Evolutionary conservation across 1,139 yeast species (phyloP).

Genomic region (Oligophagozyma castellii): DNA sequence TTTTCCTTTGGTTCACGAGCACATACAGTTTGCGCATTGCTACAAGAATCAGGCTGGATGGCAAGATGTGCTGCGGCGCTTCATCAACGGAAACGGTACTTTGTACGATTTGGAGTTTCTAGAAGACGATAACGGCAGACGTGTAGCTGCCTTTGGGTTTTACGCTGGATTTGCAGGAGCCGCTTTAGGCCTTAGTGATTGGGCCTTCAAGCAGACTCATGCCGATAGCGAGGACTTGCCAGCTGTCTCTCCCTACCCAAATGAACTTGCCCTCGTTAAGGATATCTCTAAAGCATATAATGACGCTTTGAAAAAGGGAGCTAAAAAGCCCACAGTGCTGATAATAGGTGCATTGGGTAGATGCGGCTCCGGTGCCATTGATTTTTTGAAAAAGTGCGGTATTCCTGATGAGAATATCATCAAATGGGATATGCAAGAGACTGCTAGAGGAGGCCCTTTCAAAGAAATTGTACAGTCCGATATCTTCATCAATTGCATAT

Average conservation of each 20-base stretch:
- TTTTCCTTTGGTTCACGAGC: slow-evolving; percentile 90
- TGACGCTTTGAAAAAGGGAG: slow-evolving; percentile 47
- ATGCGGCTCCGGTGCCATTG: slow-evolving; percentile 98
- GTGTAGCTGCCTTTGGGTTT: slow-evolving; percentile 98
- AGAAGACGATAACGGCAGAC: slow-evolving; percentile 87
- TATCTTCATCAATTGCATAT: slow-evolving; percentile 89
- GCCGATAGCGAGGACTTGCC: slow-evolving; percentile 53
- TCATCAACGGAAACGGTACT: slow-evolving; percentile 82
- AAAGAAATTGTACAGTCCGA: slow-evolving; percentile 76
- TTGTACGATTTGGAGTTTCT: slow-evolving; percentile 89
- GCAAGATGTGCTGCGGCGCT: slow-evolving; percentile 78
- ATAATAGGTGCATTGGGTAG: slow-evolving; percentile 97
- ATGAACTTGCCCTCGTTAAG: slow-evolving; percentile 56
- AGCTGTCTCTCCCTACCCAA: slow-evolving; percentile 69
- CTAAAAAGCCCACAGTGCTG: slow-evolving; percentile 61
- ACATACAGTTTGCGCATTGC: slow-evolving; percentile 97
- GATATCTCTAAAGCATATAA: slow-evolving; percentile 54
- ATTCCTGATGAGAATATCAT: slow-evolving; percentile 70
- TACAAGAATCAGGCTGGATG: slow-evolving; percentile 96
- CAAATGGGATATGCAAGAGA: slow-evolving; percentile 97
- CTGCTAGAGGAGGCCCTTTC: slow-evolving; percentile 95
- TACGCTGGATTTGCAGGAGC: slow-evolving; percentile 99
- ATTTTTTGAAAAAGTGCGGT: slow-evolving; percentile 69
- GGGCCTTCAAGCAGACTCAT: slow-evolving; percentile 82
- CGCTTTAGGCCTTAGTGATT: slow-evolving; percentile 83